Evolutionary conservation across 192 early-diverging fungal genomes (phyloP).

Genomic region (Entomortierella parvispora): DNA sequence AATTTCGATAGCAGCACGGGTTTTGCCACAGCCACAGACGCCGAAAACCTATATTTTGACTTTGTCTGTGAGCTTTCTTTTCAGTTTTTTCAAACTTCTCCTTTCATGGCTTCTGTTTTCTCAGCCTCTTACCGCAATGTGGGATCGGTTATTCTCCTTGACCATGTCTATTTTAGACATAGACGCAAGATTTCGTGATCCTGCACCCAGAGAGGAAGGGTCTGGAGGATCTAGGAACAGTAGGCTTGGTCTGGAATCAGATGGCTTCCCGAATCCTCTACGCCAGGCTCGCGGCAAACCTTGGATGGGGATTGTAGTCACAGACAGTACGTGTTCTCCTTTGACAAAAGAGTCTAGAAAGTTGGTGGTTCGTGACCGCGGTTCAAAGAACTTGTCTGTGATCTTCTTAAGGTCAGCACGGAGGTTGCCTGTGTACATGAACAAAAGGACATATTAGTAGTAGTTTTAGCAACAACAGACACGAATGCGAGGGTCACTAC

Average conservation of each 20-base stretch:
- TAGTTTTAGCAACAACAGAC: not conserved
- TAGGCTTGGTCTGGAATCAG: not conserved
- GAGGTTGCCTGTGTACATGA: not conserved
- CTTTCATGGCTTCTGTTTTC: no score
- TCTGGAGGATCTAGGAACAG: not conserved
- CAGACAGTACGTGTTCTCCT: not conserved
- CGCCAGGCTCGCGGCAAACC: slow-evolving; percentile 4
- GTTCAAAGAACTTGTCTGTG: not conserved
- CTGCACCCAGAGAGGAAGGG: not conserved
- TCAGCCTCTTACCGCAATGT: no score
- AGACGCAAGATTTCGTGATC: not conserved
- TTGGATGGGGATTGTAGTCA: not conserved
- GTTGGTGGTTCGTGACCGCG: not conserved
- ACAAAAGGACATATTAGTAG: not conserved
- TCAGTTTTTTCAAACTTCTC: no score
- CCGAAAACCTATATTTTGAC: not conserved
- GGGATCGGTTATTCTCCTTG: not conserved
- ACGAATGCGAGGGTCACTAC: no score
- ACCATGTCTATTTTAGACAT: not conserved
- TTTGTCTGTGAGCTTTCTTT: no score
- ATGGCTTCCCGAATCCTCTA: not conserved
- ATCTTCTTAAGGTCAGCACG: not conserved
- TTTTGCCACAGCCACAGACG: not conserved
- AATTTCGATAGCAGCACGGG: not conserved
- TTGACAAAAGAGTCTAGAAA: slow-evolving; percentile 4